phyloP scores from a whole-genome alignment of 495 filamentous ascomycete species.

The Penicillium chermesinum region DNA sequence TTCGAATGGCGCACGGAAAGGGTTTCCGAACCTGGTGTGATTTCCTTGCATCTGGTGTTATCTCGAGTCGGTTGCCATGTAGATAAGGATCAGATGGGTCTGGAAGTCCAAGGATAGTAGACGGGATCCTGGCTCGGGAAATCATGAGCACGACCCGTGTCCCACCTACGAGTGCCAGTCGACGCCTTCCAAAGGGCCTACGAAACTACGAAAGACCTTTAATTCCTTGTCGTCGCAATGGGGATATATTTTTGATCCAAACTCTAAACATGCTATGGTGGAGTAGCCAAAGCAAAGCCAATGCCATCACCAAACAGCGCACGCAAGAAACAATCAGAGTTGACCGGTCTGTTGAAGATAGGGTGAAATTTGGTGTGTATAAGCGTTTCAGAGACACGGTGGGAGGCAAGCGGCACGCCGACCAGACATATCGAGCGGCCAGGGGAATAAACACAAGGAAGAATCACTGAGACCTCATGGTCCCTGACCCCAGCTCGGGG shows the following conservation, averaged over 20 bases:
- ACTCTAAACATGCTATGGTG: slow-evolving; percentile 18
- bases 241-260: slow-evolving; percentile 11
- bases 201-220: neutral
- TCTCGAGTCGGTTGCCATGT: too few species aligned
- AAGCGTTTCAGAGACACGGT: slow-evolving; percentile 38
- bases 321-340: slow-evolving; percentile 4
- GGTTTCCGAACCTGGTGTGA: too few species aligned
- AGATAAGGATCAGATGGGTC: too few species aligned
- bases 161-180: too few species aligned
- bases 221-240: slow-evolving; percentile 10
- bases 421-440: slow-evolving; percentile 19
- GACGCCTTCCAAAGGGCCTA: too few species aligned
- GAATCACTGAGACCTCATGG: slow-evolving; percentile 8
- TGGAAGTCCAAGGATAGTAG: too few species aligned
- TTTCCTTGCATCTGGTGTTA: too few species aligned
- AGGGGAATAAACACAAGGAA: slow-evolving; percentile 21
- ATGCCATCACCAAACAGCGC: slow-evolving; percentile 1
- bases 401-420: slow-evolving; percentile 26
- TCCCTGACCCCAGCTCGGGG: neutral
- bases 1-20: too few species aligned
- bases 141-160: too few species aligned
- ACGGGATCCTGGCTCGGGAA: too few species aligned
- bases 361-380: slow-evolving; percentile 39
- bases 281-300: slow-evolving; percentile 23
- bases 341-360: slow-evolving; percentile 32